A percentile compares a stretch with the other conserved stretches of the same genome.
These are phyloP conservation scores for Kwoniella bestiolae DNA, from an alignment of 768 basidiomycete genomes.

Conservation along the genomic window DNA sequence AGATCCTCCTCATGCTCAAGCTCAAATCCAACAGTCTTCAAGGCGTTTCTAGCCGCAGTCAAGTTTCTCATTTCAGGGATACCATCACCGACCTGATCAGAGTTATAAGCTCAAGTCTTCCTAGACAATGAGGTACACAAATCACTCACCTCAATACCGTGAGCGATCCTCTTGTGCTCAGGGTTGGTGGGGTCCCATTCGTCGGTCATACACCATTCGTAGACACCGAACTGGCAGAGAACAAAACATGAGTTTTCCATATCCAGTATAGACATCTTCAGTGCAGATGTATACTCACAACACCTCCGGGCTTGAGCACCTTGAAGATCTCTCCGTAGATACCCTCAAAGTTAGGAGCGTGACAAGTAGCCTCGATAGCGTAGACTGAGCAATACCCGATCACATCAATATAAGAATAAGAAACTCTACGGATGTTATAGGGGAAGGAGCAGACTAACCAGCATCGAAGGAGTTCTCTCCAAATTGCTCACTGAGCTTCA, in stretches of 20 bases:
- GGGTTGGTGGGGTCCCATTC: slow-evolving; percentile 79
- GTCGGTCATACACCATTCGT: slow-evolving; percentile 99
- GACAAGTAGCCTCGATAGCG: slow-evolving; percentile 96
- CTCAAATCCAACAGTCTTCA: slow-evolving; percentile 81
- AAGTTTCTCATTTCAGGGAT: slow-evolving; percentile 96
- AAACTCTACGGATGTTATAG: too few relatives aligned
- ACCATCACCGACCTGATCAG: slow-evolving; percentile 74
- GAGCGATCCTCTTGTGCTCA: slow-evolving; percentile 84
- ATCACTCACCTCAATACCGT: slow-evolving; percentile 74
- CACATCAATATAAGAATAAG: too few relatives aligned
- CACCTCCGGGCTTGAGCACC: slow-evolving; percentile 93
- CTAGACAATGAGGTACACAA: not conserved
- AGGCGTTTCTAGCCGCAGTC: slow-evolving; percentile 70
- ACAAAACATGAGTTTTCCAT: not conserved
- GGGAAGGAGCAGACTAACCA: too few relatives aligned
- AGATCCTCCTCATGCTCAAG: slow-evolving; percentile 92
- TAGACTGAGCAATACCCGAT: slow-evolving; percentile 71
- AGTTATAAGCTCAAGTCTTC: not conserved
- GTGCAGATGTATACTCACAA: slow-evolving; percentile 65
- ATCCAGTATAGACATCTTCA: not conserved
- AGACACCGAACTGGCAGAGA: slow-evolving; percentile 80
- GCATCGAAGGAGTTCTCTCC: slow-evolving; percentile 94
- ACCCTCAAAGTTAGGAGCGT: slow-evolving; percentile 93
- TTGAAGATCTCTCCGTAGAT: slow-evolving; percentile 91
- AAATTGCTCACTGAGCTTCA: slow-evolving; percentile 89